These are phyloP conservation scores for Rheum nobile DNA, from an alignment of 148 eudicot genomes.

Conservation along the genomic window DNA sequence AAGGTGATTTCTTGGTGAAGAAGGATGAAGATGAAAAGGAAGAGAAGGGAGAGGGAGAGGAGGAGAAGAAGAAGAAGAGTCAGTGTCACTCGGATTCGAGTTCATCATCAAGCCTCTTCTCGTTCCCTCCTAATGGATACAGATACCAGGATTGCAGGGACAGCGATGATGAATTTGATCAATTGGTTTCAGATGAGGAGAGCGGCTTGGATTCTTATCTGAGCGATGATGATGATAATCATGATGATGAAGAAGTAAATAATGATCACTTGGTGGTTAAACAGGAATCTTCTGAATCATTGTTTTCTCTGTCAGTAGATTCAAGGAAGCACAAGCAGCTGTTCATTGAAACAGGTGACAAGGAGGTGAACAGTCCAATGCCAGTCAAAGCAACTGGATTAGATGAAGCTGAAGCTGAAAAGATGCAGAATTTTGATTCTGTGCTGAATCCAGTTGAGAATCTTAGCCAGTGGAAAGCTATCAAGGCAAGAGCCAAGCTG, in stretches of 20 bases:
- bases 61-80: constrained; percentile 10
- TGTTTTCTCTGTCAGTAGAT: constrained; percentile 52
- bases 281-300: constrained; percentile 38
- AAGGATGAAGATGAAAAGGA: neutral
- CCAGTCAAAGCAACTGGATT: constrained; percentile 9
- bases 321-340: constrained; percentile 33
- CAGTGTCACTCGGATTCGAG: constrained; percentile 21
- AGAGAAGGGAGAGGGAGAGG: constrained; percentile 7
- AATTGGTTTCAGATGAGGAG: neutral
- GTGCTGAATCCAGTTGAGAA: constrained; percentile 47
- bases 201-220: constrained; percentile 3
- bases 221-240: constrained; percentile 11
- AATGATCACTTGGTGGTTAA: neutral
- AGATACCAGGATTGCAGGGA: constrained; percentile 28
- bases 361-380: constrained; percentile 52
- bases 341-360: constrained; percentile 18
- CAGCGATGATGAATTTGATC: constrained; percentile 40
- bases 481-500: constrained; percentile 22
- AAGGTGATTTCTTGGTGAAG: neutral
- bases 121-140: constrained; percentile 28
- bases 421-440: constrained; percentile 12
- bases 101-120: constrained; percentile 29
- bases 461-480: constrained; percentile 38
- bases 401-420: neutral
- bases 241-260: constrained; percentile 9